Evolutionary conservation across 2,329 filamentous ascomycete species (phyloP), one percentile per base, ranked within the genome.

Genomic region (Rhinocladiella similis): DNA sequence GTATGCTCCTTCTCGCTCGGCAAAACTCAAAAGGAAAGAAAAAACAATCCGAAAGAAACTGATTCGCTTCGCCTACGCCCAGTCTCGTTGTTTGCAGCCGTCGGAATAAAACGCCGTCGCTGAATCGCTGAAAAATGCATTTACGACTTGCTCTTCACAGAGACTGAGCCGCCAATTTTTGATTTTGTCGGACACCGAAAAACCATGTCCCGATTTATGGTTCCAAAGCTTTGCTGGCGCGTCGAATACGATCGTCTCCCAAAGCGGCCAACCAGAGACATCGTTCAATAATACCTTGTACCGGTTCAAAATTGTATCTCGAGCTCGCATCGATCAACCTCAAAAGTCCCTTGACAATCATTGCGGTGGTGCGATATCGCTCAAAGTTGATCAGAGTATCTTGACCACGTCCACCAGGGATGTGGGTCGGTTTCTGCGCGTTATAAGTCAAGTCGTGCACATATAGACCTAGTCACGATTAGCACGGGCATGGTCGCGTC

Each of bases 391-490:
- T 77, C 51, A 87, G 72, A n/a, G 80, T 74, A 64, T 85, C 83
- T 20, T 76, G 72, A 5, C 70, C 68, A 13, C 64, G 72, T 13
- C 71, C 77, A 52, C 72, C 75, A 12, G 76, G 73, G 42, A 86
- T 77, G 61, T 82, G 80, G 1, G 82, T 77, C 0, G 84, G 83
- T 65, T 87, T 87, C 69, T 87, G 83, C 0, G 84, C 80, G 67
- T 87, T 87, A 72, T 85, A 86, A 47, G 84, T 86, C 53, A 87
- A 74, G 66, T 87, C 84, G 61, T 85, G 84, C 4, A 85, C 83
- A 68, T 87, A 87, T 33, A 87, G 76, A 19, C 83, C 79, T 80
- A 47, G 36, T 12, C 19, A 2, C 5, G 18, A 33, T 64, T 51
- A 64, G 61, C 48, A 49, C 41, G 25, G 10, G n/a, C 2, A 13